Base-by-base conservation (phyloP, 2,329 filamentous ascomycete genomes). In the Verruconis gallopava region DNA sequence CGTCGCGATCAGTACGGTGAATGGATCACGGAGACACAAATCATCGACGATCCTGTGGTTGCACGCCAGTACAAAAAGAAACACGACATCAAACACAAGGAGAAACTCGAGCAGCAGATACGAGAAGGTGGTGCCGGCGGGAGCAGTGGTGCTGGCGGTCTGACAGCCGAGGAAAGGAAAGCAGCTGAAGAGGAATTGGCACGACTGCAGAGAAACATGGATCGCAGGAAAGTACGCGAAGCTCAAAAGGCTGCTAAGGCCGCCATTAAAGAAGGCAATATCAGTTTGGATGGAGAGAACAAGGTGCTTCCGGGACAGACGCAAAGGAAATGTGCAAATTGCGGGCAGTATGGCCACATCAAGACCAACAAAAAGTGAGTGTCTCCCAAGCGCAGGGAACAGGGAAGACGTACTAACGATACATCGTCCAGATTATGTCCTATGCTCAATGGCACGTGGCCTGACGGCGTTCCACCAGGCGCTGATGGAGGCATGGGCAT, bases 341-440 rank as follows among this genome's bases (percentile, higher is more conserved):
- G 91, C 64, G 91, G 91, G 39, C 83, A 91, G 60, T 82, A 93
- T 42, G 91, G 91, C 21, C 91, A 98, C 57, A 98, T 98, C 69
- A 95, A 95, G 65, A 96, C 89, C 37, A 96, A 96, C 69, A 93
- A 95, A 68, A 96, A 95, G 85, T 91, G 75, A 64, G 71, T 62
- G 40, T 36, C 44, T 45, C 18, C 49, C 11, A 13, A 30, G 11
- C 11, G 11, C n/a, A n/a, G n/a, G n/a, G n/a, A n/a, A n/a, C n/a
- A 15, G 18, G 19, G 19, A 17, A 14, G 20, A 5, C 15, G 37
- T 21, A 44, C 30, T 40, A 43, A 43, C 49, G 51, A 42, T 49
- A 45, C 46, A 5, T 44, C 43, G 44, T 44, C 56, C 71, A 85
- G 79, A 60, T 73, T 88, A 53, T 93, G 85, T 59, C 85, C 85